Percentiles rank a stretch among this genome's conserved stretches.
Conservation (phyloP, 192 early-diverging fungal species). For the Coemansia sp. region DNA sequence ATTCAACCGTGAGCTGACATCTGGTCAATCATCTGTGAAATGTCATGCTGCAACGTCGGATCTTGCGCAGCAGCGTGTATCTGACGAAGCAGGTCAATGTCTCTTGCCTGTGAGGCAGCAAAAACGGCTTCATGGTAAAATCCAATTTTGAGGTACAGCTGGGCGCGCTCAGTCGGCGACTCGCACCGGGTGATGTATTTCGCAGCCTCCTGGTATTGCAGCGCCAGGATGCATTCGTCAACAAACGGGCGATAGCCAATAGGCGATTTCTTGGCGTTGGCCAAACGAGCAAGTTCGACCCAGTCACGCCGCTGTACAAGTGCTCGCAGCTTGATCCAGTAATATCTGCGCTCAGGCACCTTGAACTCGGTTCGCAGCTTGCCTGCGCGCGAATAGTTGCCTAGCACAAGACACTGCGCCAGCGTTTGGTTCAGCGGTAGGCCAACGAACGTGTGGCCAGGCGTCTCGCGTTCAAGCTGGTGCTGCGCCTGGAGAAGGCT, state of each 20-base stretch:
- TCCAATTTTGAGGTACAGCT: slow-evolving; percentile 68
- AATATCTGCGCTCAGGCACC: slow-evolving; percentile 82
- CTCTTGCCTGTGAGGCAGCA: slow-evolving; percentile 62
- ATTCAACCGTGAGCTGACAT: too few relatives aligned
- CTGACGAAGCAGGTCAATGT: slow-evolving; percentile 62
- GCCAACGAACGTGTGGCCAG: slow-evolving; percentile 61
- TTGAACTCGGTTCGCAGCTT: slow-evolving; percentile 84
- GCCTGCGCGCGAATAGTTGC: slow-evolving; percentile 65
- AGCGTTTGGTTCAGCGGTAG: slow-evolving; percentile 84
- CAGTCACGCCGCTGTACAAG: slow-evolving; percentile 80
- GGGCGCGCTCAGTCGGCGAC: slow-evolving; percentile 50
- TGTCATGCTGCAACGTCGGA: slow-evolving; percentile 28
- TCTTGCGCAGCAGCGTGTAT: slow-evolving; percentile 25
- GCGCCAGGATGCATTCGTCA: slow-evolving; percentile 73
- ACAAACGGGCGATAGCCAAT: slow-evolving; percentile 81
- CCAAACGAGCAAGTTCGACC: slow-evolving; percentile 80
- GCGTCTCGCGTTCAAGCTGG: slow-evolving; percentile 69
- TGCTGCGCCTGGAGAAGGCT: slow-evolving; percentile 70
- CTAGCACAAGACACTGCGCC: slow-evolving; percentile 69
- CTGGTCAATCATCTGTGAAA: slow-evolving; percentile 39
- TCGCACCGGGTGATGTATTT: slow-evolving; percentile 78
- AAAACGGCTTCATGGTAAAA: slow-evolving; percentile 71
- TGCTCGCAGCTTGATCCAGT: slow-evolving; percentile 86
- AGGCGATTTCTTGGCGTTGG: slow-evolving; percentile 73
- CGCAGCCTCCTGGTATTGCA: slow-evolving; percentile 70